Evolutionary conservation across 768 basidiomycete genomes (phyloP).

Genomic region (Pholiota molesta): DNA sequence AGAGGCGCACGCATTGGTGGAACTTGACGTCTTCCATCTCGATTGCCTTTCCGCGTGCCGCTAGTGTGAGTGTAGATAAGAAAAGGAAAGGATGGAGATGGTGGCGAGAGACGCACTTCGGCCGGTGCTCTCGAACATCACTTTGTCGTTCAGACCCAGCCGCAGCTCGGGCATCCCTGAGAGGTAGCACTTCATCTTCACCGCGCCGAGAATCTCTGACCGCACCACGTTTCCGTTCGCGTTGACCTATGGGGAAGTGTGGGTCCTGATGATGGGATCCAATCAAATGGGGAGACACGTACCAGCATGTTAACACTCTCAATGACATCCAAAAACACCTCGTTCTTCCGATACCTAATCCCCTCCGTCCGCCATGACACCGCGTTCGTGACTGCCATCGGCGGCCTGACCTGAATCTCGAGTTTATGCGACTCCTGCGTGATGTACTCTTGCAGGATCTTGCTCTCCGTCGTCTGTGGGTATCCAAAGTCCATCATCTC

Average conservation of each 20-base stretch:
- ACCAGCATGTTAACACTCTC: conserved; percentile 97
- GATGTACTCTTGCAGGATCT: conserved; percentile 99
- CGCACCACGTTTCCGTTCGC: conserved; percentile 96
- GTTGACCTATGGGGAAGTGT: conserved; percentile 68
- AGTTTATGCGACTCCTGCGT: conserved; percentile 98
- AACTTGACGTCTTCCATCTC: conserved; percentile 99
- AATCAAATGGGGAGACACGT: conserved; percentile 29
- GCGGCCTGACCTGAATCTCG: conserved; percentile 89
- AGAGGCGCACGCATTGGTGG: conserved; percentile 97
- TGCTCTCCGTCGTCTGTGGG: conserved; percentile 98
- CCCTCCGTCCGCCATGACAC: conserved; percentile 99
- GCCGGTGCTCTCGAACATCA: conserved; percentile 98
- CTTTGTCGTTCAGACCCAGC: conserved; percentile 96
- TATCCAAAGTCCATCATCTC: conserved; percentile 99
- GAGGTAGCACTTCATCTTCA: conserved; percentile 99
- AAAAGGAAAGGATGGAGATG: neutral
- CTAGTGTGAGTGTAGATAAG: conserved; percentile 35
- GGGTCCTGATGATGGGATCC: neutral
- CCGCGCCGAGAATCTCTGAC: conserved; percentile 95
- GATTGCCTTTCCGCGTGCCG: conserved; percentile 94
- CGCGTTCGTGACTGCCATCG: conserved; percentile 97
- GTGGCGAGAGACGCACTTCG: conserved; percentile 62
- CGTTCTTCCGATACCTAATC: conserved; percentile 97
- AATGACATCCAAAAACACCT: conserved; percentile 98
- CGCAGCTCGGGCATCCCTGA: conserved; percentile 99